Conservation (phyloP, 495 filamentous ascomycete genomes). For the Penicillium alfredii region DNA sequence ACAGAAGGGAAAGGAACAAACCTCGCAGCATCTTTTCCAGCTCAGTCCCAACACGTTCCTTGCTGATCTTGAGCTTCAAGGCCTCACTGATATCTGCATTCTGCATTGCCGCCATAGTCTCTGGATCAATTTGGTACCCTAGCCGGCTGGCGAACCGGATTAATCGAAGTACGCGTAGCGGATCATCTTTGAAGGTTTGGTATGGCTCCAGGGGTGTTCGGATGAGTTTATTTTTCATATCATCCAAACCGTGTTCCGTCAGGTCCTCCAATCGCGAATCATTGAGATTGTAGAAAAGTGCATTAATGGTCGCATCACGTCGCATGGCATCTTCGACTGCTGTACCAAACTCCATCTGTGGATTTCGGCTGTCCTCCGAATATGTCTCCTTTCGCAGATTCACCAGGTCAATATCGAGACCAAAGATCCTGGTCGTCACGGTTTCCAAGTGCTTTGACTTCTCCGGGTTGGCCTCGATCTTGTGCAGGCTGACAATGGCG, state of each 20-base stretch:
- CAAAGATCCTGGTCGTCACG: constrained; percentile 76
- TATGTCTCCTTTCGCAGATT: constrained; percentile 93
- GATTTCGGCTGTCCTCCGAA: constrained; percentile 75
- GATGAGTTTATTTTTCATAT: constrained; percentile 67
- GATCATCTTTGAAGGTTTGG: constrained; percentile 93
- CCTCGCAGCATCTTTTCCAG: constrained; percentile 86
- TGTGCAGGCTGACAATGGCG: constrained; percentile 53
- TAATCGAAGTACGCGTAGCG: constrained; percentile 79
- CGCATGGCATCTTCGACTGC: constrained; percentile 84
- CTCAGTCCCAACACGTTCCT: constrained; percentile 79
- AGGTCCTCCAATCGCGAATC: constrained; percentile 73
- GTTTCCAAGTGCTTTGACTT: constrained; percentile 98
- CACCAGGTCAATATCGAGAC: constrained; percentile 87
- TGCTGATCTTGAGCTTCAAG: constrained; percentile 82
- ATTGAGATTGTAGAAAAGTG: constrained; percentile 91
- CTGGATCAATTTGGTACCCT: constrained; percentile 65
- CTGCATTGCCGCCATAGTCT: constrained; percentile 67
- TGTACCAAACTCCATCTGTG: constrained; percentile 89
- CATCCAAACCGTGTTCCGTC: constrained; percentile 63
- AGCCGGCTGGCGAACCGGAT: constrained; percentile 86
- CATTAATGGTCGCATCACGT: constrained; percentile 91
- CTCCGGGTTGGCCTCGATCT: constrained; percentile 84
- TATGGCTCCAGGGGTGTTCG: constrained; percentile 83
- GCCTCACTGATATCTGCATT: constrained; percentile 65
- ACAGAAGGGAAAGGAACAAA: constrained; percentile 16